Conservation (phyloP, 129 eudicot species). For the Escallonia rubra region DNA sequence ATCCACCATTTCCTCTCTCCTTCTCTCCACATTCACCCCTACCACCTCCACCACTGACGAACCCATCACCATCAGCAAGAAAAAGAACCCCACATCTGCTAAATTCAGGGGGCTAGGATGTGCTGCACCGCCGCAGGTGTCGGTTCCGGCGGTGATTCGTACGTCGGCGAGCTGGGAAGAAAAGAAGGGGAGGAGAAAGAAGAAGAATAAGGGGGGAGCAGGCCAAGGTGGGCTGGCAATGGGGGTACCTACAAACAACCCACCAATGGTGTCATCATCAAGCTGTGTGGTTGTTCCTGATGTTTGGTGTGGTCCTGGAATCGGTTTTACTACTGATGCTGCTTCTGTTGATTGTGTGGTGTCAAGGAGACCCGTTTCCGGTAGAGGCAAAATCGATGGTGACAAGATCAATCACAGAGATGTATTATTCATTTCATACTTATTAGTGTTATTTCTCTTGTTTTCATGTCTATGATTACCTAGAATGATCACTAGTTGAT, state of each 20-base stretch:
- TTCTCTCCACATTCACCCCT: slow-evolving; percentile 40
- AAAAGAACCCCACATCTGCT: slow-evolving; percentile 43
- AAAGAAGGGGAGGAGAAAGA: slow-evolving; percentile 50
- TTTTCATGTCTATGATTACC: background rate
- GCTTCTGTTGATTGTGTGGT: slow-evolving; percentile 74
- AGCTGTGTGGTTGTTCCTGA: slow-evolving; percentile 62
- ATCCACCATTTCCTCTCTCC: slow-evolving; percentile 55
- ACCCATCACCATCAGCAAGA: slow-evolving; percentile 19
- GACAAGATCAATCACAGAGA: slow-evolving; percentile 44
- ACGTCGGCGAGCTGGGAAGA: slow-evolving; percentile 80
- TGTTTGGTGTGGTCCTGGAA: slow-evolving; percentile 94
- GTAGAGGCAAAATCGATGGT: slow-evolving; percentile 57
- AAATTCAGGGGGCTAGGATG: slow-evolving; percentile 73
- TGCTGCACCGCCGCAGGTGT: slow-evolving; percentile 70
- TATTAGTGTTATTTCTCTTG: background rate
- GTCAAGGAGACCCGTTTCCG: slow-evolving; percentile 54
- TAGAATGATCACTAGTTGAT: background rate
- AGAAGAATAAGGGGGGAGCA: slow-evolving; percentile 15
- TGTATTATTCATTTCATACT: slow-evolving; percentile 24
- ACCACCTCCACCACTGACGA: slow-evolving; percentile 15
- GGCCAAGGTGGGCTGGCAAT: slow-evolving; percentile 17
- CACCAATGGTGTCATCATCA: slow-evolving; percentile 21
- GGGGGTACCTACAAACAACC: background rate
- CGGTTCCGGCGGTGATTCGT: slow-evolving; percentile 75
- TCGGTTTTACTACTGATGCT: slow-evolving; percentile 61